A percentile compares a stretch with the other conserved stretches of the same genome.
Evolutionary conservation across 148 eudicot genomes (phyloP).

Genomic region (Polygonum maritimum): DNA sequence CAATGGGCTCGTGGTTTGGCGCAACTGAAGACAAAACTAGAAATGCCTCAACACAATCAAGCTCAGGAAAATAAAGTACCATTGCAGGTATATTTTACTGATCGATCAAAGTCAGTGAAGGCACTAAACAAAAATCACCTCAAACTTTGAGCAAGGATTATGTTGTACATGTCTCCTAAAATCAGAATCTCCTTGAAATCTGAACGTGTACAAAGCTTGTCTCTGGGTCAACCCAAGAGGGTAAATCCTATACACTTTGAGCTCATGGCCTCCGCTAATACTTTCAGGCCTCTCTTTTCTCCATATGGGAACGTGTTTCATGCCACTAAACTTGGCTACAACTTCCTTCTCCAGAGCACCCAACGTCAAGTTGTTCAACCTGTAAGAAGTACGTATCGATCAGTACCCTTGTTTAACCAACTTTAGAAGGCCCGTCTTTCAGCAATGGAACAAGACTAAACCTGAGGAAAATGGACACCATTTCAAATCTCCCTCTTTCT

Average conservation of each 20-base stretch:
- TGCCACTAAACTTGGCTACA: slow-evolving; percentile 38
- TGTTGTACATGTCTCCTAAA: slow-evolving; percentile 44
- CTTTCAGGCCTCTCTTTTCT: slow-evolving; percentile 75
- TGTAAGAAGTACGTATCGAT: slow-evolving; percentile 7
- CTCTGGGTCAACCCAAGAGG: slow-evolving; percentile 84
- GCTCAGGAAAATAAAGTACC: too few species aligned
- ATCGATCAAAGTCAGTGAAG: too few species aligned
- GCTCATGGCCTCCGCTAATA: slow-evolving; percentile 51
- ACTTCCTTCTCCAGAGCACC: slow-evolving; percentile 57
- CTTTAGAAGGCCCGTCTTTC: too few species aligned
- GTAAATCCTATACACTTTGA: slow-evolving; percentile 61
- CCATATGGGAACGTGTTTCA: slow-evolving; percentile 80
- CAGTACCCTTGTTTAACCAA: too few species aligned
- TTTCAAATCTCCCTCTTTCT: slow-evolving; percentile 85
- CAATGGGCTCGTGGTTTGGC: too few species aligned
- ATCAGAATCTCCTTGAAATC: slow-evolving; percentile 42
- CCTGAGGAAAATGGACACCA: slow-evolving; percentile 81
- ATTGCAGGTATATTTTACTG: too few species aligned
- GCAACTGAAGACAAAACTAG: too few species aligned
- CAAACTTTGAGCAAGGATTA: slow-evolving; percentile 73
- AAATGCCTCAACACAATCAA: too few species aligned
- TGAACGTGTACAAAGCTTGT: slow-evolving; percentile 70
- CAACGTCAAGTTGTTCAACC: slow-evolving; percentile 58
- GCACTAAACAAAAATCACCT: too few species aligned
- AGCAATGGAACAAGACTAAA: slow-evolving; percentile 1